Conservation (phyloP, 2,329 filamentous ascomycete genomes). For the Daldinia eschscholtzii region DNA sequence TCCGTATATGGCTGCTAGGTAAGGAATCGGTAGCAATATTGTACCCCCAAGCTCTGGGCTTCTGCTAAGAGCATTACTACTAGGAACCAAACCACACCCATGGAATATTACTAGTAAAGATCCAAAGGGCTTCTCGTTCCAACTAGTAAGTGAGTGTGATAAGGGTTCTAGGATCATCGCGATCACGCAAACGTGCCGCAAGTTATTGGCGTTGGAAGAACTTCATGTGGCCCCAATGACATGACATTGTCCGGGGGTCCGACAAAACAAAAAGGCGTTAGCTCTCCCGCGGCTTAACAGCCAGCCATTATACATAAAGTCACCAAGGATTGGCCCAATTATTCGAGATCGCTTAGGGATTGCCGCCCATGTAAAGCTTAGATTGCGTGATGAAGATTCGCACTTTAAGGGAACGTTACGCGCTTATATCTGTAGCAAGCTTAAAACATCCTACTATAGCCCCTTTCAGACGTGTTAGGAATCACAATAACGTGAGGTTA, state of each 20-base stretch:
- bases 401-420: slow-evolving; percentile 40
- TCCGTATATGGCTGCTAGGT: slow-evolving; percentile 29
- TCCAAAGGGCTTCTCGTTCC: not conserved
- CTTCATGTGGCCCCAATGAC: not conserved
- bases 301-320: slow-evolving; percentile 27
- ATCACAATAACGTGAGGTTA: slow-evolving; percentile 6
- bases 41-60: slow-evolving; percentile 6
- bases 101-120: not conserved
- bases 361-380: slow-evolving; percentile 28
- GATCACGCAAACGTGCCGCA: not conserved
- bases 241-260: not conserved
- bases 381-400: slow-evolving; percentile 35
- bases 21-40: slow-evolving; percentile 14
- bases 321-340: slow-evolving; percentile 28
- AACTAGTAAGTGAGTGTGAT: not conserved
- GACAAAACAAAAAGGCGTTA: not conserved
- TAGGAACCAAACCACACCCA: not conserved
- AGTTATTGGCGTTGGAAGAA: not conserved
- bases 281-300: slow-evolving; percentile 15
- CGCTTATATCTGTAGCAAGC: slow-evolving; percentile 21
- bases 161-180: not conserved
- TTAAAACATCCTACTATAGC: slow-evolving; percentile 18
- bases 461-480: slow-evolving; percentile 4
- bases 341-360: slow-evolving; percentile 22
- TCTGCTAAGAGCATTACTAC: slow-evolving; percentile 1